phyloP scores from a whole-genome alignment of 179 eudicot genomes.

The Spergularia azorica region DNA sequence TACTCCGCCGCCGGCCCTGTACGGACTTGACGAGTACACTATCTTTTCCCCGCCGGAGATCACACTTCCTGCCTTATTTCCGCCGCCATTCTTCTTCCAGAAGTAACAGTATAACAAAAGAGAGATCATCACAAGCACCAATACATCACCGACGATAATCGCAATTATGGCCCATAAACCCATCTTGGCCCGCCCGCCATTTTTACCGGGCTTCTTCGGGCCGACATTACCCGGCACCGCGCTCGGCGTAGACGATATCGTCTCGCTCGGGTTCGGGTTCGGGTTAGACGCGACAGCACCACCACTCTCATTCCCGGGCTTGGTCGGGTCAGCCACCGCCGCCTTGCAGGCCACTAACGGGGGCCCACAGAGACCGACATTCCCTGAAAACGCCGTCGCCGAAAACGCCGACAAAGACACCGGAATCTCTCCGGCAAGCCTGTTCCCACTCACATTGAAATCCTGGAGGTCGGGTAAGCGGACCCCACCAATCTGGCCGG shows the following conservation, averaged over 20 bases:
- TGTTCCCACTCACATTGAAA: conserved; percentile 52
- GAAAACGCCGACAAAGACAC: conserved; percentile 45
- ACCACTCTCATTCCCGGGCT: conserved; percentile 34
- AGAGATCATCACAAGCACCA: conserved; percentile 46
- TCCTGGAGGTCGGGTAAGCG: conserved; percentile 43
- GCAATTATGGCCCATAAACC: conserved; percentile 46
- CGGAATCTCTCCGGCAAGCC: conserved; percentile 55
- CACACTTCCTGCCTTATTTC: conserved; percentile 7
- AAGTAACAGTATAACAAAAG: conserved; percentile 64
- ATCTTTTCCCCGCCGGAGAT: conserved; percentile 63
- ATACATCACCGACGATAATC: conserved; percentile 61
- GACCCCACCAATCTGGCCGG: conserved; percentile 42
- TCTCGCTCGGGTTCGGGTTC: conserved; percentile 23
- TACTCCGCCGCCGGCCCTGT: conserved; percentile 24
- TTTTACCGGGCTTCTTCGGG: conserved; percentile 19
- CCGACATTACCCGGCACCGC: conserved; percentile 31
- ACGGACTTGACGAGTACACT: conserved; percentile 74
- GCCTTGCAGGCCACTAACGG: conserved; percentile 51
- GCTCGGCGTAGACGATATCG: conserved; percentile 50
- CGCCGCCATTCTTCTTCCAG: conserved; percentile 39
- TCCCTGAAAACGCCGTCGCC: conserved; percentile 38
- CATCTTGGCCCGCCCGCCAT: conserved; percentile 14
- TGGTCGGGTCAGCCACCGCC: conserved; percentile 38
- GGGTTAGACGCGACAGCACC: conserved; percentile 31
- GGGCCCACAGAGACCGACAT: conserved; percentile 54